These are phyloP conservation scores for Penstemon barbatus DNA, from an alignment of 257 asterid species.

Conservation along the genomic window DNA sequence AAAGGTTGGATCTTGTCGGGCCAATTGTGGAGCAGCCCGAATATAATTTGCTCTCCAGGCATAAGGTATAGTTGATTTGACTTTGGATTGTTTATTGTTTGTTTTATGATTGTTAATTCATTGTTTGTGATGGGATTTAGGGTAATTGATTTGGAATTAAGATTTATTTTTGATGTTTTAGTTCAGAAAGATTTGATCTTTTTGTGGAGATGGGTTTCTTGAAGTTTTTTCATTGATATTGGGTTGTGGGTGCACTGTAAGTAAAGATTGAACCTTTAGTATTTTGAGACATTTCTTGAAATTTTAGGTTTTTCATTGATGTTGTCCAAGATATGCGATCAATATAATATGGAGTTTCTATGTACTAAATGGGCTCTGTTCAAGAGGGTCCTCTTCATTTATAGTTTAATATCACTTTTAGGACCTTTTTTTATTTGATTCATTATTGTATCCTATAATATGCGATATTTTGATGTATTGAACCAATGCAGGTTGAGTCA, in stretches of 20 bases:
- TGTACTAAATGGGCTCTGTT: too few relatives aligned
- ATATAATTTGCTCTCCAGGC: slow-evolving; percentile 82
- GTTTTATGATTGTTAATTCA: neutral
- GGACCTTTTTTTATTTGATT: neutral
- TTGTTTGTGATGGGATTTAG: neutral
- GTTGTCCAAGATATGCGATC: neutral
- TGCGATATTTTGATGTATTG: slow-evolving; percentile 25
- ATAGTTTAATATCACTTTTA: too few relatives aligned
- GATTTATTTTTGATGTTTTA: neutral
- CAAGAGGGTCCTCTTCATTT: too few relatives aligned
- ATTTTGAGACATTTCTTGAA: neutral
- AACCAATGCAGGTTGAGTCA: slow-evolving; percentile 70
- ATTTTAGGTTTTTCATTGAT: neutral
- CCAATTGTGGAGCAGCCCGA: slow-evolving; percentile 98
- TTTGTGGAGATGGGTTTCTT: neutral
- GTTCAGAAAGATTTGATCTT: neutral
- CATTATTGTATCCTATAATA: neutral
- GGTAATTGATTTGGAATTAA: too few relatives aligned
- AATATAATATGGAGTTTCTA: neutral
- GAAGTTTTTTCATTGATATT: neutral
- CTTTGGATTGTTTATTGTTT: neutral
- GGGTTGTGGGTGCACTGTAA: neutral
- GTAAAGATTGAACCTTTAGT: neutral
- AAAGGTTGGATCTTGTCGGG: slow-evolving; percentile 85
- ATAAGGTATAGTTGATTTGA: slow-evolving; percentile 48